Evolutionary conservation across 2,329 filamentous ascomycete species (phyloP).

Genomic region (Hymenoscyphus albidus): DNA sequence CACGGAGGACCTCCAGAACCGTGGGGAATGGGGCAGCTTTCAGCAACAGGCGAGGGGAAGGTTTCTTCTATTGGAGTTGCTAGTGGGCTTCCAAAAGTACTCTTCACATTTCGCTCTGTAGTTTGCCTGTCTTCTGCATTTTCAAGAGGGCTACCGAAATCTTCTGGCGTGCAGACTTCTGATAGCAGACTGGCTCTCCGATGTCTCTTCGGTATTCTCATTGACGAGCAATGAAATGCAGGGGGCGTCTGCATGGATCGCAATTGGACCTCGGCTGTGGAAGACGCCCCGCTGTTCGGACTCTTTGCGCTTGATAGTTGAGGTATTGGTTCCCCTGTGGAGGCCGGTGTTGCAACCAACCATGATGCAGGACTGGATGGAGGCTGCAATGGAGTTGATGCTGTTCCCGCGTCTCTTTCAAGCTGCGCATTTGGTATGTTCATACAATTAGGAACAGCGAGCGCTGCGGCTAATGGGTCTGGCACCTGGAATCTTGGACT

Average conservation of each 20-base stretch:
- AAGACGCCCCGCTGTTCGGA: neutral
- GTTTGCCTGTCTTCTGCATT: neutral
- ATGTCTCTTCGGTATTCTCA: slow-evolving; percentile 11
- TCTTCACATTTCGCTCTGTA: slow-evolving; percentile 16
- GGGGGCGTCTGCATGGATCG: slow-evolving; percentile 6
- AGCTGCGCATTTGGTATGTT: neutral
- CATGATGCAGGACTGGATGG: neutral
- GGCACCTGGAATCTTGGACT: slow-evolving; percentile 12
- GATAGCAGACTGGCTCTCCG: slow-evolving; percentile 30
- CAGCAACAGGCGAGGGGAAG: neutral
- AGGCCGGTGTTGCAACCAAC: neutral
- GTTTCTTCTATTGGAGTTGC: slow-evolving; percentile 18
- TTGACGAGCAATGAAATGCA: slow-evolving; percentile 17
- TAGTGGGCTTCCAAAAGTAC: slow-evolving; percentile 18
- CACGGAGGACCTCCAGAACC: neutral
- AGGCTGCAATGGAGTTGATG: slow-evolving; percentile 5
- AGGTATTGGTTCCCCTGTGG: neutral
- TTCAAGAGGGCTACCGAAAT: slow-evolving; percentile 7
- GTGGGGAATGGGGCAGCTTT: neutral
- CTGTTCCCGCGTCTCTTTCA: slow-evolving; percentile 1
- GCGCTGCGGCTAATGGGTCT: slow-evolving; percentile 15
- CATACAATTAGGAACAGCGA: slow-evolving; percentile 8
- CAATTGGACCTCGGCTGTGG: neutral
- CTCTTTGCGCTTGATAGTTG: neutral
- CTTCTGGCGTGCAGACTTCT: slow-evolving; percentile 29